phyloP scores from a whole-genome alignment of 73 alveolate species.

The Blepharisma japonicum region DNA sequence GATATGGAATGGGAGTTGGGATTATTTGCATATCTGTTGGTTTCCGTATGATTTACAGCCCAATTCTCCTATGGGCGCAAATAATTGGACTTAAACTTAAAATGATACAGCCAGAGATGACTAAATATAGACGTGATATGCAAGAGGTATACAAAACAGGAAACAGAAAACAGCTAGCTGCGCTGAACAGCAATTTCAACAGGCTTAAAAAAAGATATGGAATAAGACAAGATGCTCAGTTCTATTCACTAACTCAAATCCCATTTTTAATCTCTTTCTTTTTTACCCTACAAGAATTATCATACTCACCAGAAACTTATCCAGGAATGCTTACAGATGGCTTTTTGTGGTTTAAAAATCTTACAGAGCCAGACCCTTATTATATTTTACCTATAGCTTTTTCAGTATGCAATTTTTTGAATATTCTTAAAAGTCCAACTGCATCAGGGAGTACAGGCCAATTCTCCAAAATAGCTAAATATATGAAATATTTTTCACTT shows the following conservation, averaged over 20 bases:
- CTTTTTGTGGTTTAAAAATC: constrained; percentile 84
- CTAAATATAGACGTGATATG: constrained; percentile 47
- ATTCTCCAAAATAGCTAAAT: constrained; percentile 44
- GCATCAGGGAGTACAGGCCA: constrained; percentile 56
- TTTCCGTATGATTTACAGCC: constrained; percentile 61
- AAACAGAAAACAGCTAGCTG: constrained; percentile 58
- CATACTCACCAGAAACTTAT: constrained; percentile 57
- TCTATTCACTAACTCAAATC: constrained; percentile 57
- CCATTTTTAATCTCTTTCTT: constrained; percentile 77
- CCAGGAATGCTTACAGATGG: constrained; percentile 77
- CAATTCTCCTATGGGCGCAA: constrained; percentile 62
- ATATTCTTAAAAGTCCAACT: constrained; percentile 72
- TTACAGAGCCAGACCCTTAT: constrained; percentile 84
- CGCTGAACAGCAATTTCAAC: constrained; percentile 53
- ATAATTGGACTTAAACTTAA: constrained; percentile 61
- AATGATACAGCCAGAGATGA: constrained; percentile 77
- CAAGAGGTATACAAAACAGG: constrained; percentile 59
- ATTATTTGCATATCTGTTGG: constrained; percentile 53
- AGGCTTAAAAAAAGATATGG: constrained; percentile 56
- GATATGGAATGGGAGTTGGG: constrained; percentile 75
- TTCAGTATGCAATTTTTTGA: constrained; percentile 53
- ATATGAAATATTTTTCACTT: constrained; percentile 61
- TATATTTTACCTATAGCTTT: constrained; percentile 71
- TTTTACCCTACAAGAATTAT: constrained; percentile 64
- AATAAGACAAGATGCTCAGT: constrained; percentile 60